Base-by-base conservation (phyloP, 306 rosid genomes). In the Abrus precatorius region DNA sequence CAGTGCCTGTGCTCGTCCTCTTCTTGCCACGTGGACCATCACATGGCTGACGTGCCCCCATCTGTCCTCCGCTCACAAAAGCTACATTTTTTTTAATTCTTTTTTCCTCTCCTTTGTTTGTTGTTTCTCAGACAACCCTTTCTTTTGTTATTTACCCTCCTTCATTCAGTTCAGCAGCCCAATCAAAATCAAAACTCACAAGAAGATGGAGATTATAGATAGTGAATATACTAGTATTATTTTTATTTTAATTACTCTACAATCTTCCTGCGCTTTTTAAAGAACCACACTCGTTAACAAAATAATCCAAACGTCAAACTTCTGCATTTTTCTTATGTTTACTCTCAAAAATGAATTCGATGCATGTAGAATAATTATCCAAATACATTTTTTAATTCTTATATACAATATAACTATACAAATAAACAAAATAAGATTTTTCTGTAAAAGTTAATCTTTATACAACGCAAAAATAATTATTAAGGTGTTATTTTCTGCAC, bases 1-100 rank as follows among this genome's bases (percentile, higher is more conserved):
- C 40, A 72, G 30, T 73, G 85, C 74, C 82, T 74, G 78, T 84
- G 90, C 60, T 69, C 9, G 32, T 80, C 74, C 29, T 7, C 49
- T 59, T 85, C 2, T 14, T 77, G 69, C 61, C 80, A 76, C 74
- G 64, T 73, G 83, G 59, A 41, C 4, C 13, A 60, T 80, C 64
- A 20, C 34, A 71, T 36, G 72, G 73, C 5, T 60, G 62, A 61
- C 47, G 29, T 30, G 47, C 28, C 28, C 61, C 72, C 78, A 61
- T 71, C 3, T 60, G 5, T 54, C 3, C 55, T 28, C 44, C 9
- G 3, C 34, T 47, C 5, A 0, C 9, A 11, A 12, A 52, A 27
- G 32, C 44, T 9, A 13, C 5, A 13, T 12, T 78, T 43, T 32
- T 43, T 54, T 38, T 36, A 5, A 62, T 40, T 29, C n/a, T 53